Evolutionary conservation across 257 asterid genomes (phyloP), one percentile per base, ranked within the genome.

Genomic region (Leptodermis oblonga): DNA sequence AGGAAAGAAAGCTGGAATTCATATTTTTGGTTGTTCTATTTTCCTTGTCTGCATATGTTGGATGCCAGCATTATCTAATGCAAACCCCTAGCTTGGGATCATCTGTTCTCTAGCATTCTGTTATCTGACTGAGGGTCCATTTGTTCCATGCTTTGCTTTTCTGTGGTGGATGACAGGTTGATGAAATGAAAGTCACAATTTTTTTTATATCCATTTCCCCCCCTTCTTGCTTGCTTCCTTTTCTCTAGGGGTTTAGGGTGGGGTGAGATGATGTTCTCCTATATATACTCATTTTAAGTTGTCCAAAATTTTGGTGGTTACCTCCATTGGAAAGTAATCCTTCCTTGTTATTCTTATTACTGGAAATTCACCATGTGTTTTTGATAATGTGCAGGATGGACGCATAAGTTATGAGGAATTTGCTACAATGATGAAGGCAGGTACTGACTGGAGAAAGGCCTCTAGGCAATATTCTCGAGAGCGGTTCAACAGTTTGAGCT

Each of bases 371-470:
- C 33, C 62, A 30, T 61, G n/a, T 4, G 5, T 11, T 22, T n/a
- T 61, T 6, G 1, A 22, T 51, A 7, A 71, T 26, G 25, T 71
- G 78, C 78, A 90, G 95, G 95, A 90, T 53, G 97, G 93, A 10
- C 79, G 84, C 23, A 90, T 90, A 77, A 85, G 97, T 69, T 90
- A 84, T 1, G 90, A 90, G 71, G 97, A 90, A 77, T 90, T 90
- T 25, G 86, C 90, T 20, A 70, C 87, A 3, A 88, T 90, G 97
- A 88, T 90, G 97, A 90, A 88, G 77, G 86, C 95, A 0, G 95
- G 95, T 12, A 90, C 95, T 4, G 95, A 90, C 76, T 90, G 97
- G 97, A 81, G 95, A 74, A 90, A 88, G 69, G 95, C 92, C 59
- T 88, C 90, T 0, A 80, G 92, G 75, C 95, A 88, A 42, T 88